These are phyloP conservation scores for Mangifera indica DNA, from an alignment of 345 rosid genomes.

Conservation along the genomic window DNA sequence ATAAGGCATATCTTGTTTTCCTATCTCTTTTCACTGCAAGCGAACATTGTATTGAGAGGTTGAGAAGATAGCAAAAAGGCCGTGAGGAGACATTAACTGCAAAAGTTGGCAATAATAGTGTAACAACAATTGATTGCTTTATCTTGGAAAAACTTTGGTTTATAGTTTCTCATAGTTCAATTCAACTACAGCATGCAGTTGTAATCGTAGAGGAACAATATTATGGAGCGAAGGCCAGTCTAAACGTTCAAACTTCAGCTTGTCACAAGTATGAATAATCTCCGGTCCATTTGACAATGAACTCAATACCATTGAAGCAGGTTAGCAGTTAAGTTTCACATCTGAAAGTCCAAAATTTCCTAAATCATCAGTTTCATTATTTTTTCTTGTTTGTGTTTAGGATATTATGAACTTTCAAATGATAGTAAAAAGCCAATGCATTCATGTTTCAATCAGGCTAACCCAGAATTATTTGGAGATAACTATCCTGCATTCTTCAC, in stretches of 20 bases:
- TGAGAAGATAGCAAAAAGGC: neutral
- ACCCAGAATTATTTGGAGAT: slow-evolving; percentile 95
- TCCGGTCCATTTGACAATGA: slow-evolving; percentile 94
- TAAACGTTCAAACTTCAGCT: slow-evolving; percentile 92
- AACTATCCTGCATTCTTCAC: slow-evolving; percentile 91
- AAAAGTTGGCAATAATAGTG: neutral
- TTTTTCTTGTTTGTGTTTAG: neutral
- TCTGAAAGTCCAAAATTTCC: too few species aligned
- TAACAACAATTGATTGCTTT: neutral
- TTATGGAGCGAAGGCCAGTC: slow-evolving; percentile 92
- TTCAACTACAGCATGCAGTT: slow-evolving; percentile 77
- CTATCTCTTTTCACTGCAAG: neutral
- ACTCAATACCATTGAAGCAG: slow-evolving; percentile 96
- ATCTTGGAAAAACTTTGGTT: neutral
- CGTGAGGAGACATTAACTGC: neutral
- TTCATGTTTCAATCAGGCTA: slow-evolving; percentile 59
- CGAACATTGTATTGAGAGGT: neutral
- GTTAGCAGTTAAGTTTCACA: slow-evolving; percentile 75
- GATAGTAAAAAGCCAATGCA: neutral
- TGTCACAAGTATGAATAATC: slow-evolving; percentile 92
- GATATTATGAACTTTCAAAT: neutral
- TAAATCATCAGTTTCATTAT: too few species aligned
- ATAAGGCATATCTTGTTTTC: slow-evolving; percentile 4
- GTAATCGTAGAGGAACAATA: slow-evolving; percentile 84
- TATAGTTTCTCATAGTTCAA: neutral